These are phyloP conservation scores for Rhodamnia rubescens DNA, from an alignment of 345 rosid species.

Conservation along the genomic window DNA sequence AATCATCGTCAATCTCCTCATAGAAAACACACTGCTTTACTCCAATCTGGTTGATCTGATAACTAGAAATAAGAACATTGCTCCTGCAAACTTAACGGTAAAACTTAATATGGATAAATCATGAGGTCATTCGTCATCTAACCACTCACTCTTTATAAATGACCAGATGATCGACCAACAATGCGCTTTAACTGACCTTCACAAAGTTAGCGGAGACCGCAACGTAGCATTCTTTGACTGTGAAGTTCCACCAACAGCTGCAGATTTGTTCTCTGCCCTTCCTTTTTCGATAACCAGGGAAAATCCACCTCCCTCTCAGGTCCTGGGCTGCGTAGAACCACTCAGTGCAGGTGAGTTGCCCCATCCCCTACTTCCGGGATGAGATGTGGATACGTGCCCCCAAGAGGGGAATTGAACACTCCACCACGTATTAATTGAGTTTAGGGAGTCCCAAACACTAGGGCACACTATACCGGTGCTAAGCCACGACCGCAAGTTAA, in stretches of 20 bases:
- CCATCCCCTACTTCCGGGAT: neutral
- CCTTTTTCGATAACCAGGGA: neutral
- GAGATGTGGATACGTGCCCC: neutral
- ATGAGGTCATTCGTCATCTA: neutral
- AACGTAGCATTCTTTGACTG: neutral
- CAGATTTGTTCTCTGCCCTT: neutral
- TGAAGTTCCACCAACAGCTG: neutral
- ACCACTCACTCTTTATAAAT: neutral
- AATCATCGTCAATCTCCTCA: neutral
- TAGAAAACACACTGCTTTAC: neutral
- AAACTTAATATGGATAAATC: neutral
- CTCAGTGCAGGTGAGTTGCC: neutral
- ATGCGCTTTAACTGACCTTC: neutral
- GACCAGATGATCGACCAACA: neutral
- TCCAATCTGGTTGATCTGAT: neutral
- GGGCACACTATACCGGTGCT: neutral
- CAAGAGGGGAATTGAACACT: neutral
- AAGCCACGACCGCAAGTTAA: neutral
- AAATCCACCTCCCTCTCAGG: neutral
- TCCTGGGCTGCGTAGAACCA: neutral
- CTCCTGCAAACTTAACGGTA: neutral
- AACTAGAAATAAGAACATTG: neutral
- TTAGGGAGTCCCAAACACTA: neutral
- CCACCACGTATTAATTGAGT: neutral
- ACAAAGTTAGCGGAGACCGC: neutral